Percentiles rank a stretch among this genome's conserved stretches.
These are phyloP conservation scores for Stemphylium beticola DNA, from an alignment of 2,329 filamentous ascomycete genomes.

Conservation along the genomic window DNA sequence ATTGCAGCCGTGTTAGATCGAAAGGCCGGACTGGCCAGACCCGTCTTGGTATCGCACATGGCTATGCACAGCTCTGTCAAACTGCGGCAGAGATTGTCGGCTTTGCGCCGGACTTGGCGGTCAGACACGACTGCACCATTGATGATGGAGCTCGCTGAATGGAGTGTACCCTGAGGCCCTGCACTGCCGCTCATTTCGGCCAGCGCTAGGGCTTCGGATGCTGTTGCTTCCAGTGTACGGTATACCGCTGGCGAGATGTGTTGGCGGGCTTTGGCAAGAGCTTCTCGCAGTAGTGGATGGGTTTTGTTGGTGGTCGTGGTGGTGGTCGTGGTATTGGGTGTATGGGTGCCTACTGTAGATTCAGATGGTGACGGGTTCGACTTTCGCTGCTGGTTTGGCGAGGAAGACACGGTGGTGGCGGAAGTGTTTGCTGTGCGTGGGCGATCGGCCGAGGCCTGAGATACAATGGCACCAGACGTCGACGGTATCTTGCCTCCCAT, in stretches of 20 bases:
- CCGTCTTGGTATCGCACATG: conserved; percentile 57
- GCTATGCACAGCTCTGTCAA: conserved; percentile 91
- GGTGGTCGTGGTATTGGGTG: conserved; percentile 61
- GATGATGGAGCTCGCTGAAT: conserved; percentile 69
- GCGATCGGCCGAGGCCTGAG: conserved; percentile 75
- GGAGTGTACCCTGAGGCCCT: conserved; percentile 66
- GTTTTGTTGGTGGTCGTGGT: conserved; percentile 63
- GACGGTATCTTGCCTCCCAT: conserved; percentile 85
- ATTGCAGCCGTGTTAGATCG: conserved; percentile 29
- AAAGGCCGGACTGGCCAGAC: conserved; percentile 39
- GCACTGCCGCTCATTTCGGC: conserved; percentile 77
- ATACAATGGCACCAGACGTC: conserved; percentile 74
- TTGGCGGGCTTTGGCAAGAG: conserved; percentile 77
- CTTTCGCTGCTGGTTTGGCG: conserved; percentile 74
- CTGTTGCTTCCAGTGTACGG: conserved; percentile 78
- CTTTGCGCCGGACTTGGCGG: conserved; percentile 85
- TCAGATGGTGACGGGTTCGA: conserved; percentile 52
- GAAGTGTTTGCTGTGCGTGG: conserved; percentile 91
- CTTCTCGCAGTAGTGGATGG: conserved; percentile 80
- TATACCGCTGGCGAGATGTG: conserved; percentile 75
- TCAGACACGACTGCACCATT: conserved; percentile 70
- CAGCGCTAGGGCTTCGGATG: conserved; percentile 79
- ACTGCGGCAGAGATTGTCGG: conserved; percentile 89
- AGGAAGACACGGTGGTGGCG: conserved; percentile 87
- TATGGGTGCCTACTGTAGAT: conserved; percentile 53